Evolutionary conservation across 345 rosid genomes (phyloP).

Genomic region (Capsella bursapastoris): DNA sequence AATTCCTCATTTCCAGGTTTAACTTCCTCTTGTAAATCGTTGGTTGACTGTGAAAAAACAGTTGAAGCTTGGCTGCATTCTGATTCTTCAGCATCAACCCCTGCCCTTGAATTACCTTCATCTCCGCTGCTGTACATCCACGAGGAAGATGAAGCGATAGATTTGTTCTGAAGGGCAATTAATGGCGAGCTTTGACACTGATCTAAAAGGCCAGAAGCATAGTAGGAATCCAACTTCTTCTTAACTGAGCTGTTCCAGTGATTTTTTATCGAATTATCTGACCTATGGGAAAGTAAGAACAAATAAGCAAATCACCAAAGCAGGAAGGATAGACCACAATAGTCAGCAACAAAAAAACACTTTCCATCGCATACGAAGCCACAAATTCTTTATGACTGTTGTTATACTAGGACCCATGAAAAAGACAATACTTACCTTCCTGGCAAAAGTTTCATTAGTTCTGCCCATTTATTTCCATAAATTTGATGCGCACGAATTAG

Average conservation of each 20-base stretch:
- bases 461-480: slow-evolving; percentile 99
- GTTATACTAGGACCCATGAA: slow-evolving; percentile 11
- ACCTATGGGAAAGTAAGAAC: slow-evolving; percentile 63
- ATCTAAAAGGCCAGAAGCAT: slow-evolving; percentile 88
- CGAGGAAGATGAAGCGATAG: slow-evolving; percentile 62
- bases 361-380: background rate
- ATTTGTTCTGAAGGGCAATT: slow-evolving; percentile 58
- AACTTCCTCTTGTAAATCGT: slow-evolving; percentile 54
- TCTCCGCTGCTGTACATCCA: slow-evolving; percentile 73
- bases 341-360: background rate
- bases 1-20: slow-evolving; percentile 54
- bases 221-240: slow-evolving; percentile 93
- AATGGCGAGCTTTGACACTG: slow-evolving; percentile 72
- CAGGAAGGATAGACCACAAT: slow-evolving; percentile 13
- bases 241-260: slow-evolving; percentile 99
- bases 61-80: slow-evolving; percentile 90
- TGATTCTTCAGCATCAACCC: slow-evolving; percentile 71
- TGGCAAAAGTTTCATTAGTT: slow-evolving; percentile 91
- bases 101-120: slow-evolving; percentile 60
- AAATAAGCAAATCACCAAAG: slow-evolving; percentile 28
- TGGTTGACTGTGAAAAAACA: slow-evolving; percentile 65
- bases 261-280: slow-evolving; percentile 97
- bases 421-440: slow-evolving; percentile 71
- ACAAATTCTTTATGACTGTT: slow-evolving; percentile 1
- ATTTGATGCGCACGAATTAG: slow-evolving; percentile 96